Conservation (phyloP, 1,284 basidiomycete genomes). For the Sanghuangporus baumii region DNA sequence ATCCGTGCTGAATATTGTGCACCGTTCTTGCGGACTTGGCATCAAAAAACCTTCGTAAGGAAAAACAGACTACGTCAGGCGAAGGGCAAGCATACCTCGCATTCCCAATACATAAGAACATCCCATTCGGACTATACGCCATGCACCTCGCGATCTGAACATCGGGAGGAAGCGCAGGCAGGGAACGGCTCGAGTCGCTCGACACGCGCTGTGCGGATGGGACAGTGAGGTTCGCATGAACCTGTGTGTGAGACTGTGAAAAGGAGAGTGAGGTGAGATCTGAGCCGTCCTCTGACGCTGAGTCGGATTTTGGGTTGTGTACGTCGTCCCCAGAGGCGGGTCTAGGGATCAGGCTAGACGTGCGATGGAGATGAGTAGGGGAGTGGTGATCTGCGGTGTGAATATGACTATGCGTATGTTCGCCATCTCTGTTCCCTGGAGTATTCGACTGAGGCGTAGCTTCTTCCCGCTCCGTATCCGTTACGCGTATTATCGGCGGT, state of each 20-base stretch:
- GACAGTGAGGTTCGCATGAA: not conserved
- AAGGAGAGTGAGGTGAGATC: constrained; percentile 1
- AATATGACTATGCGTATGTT: too few relatives aligned
- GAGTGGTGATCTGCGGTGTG: not conserved
- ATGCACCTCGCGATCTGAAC: constrained; percentile 9
- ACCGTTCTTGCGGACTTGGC: constrained; percentile 8
- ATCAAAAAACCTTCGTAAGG: not conserved
- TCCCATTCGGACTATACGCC: constrained; percentile 14
- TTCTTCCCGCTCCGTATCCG: constrained; percentile 3
- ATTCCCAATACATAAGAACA: constrained; percentile 15
- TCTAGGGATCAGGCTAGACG: not conserved
- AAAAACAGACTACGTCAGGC: not conserved
- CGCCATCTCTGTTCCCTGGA: not conserved
- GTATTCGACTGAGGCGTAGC: not conserved
- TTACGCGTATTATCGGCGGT: constrained; percentile 6
- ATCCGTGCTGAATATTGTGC: constrained; percentile 14
- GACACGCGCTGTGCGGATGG: constrained; percentile 6
- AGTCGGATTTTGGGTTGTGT: not conserved
- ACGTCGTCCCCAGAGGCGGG: not conserved
- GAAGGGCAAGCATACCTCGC: not conserved
- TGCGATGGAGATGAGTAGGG: not conserved
- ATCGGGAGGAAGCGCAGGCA: constrained; percentile 9
- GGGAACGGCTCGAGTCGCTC: constrained; percentile 12
- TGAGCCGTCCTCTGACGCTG: not conserved
- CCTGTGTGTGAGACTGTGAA: not conserved